These are phyloP conservation scores for Botrytis porri DNA, from an alignment of 2,329 filamentous ascomycete genomes.

Conservation along the genomic window DNA sequence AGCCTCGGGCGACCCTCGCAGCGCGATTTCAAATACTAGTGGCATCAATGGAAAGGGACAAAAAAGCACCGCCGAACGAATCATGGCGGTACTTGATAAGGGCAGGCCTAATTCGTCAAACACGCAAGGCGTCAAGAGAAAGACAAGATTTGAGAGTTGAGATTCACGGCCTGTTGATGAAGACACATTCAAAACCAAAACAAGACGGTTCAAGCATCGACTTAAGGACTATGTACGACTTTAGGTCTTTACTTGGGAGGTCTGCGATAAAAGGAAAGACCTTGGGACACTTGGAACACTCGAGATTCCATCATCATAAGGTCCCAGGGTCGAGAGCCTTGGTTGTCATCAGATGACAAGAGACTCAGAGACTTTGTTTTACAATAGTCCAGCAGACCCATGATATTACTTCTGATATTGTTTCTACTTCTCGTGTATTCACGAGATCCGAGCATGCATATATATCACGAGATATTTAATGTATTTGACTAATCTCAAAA, in stretches of 20 bases:
- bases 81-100: slow-evolving; percentile 39
- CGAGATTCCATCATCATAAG: background rate
- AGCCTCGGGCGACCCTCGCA: slow-evolving; percentile 28
- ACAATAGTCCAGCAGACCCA: background rate
- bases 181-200: background rate
- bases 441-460: slow-evolving; percentile 21
- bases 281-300: background rate
- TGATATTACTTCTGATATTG: background rate
- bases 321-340: background rate
- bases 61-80: slow-evolving; percentile 37
- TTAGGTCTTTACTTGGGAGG: background rate
- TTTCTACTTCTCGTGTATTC: background rate
- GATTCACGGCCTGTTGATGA: background rate
- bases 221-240: background rate
- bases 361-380: background rate
- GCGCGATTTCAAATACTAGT: slow-evolving; percentile 27
- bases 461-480: slow-evolving; percentile 24
- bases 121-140: slow-evolving; percentile 36
- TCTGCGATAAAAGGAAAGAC: background rate
- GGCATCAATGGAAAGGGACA: slow-evolving; percentile 24
- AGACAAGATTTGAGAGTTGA: slow-evolving; percentile 39
- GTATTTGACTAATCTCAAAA: background rate
- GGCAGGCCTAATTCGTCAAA: slow-evolving; percentile 36
- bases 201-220: background rate
- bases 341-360: background rate